Percentiles rank a stretch among this genome's conserved stretches.
Conservation (phyloP, 768 basidiomycete genomes). For the Leccinum incarnatum region DNA sequence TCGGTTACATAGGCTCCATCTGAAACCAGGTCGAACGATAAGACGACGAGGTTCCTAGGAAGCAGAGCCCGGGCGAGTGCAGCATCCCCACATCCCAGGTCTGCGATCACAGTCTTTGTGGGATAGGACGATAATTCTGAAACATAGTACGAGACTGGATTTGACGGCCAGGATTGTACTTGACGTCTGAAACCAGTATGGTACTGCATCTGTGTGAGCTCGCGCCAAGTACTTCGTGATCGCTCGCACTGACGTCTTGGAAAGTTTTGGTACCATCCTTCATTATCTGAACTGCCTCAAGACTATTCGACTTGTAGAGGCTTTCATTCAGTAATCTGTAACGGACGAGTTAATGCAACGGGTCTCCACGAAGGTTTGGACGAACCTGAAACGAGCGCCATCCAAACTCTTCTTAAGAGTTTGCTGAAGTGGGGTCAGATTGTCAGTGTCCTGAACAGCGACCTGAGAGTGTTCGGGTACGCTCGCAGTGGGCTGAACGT, state of each 20-base stretch:
- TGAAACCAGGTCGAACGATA: constrained; percentile 81
- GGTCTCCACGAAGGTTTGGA: neutral
- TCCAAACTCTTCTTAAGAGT: constrained; percentile 76
- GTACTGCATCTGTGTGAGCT: constrained; percentile 56
- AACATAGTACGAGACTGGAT: constrained; percentile 86
- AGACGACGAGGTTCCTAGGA: constrained; percentile 62
- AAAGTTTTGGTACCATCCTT: constrained; percentile 77
- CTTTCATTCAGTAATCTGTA: constrained; percentile 86
- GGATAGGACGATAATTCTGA: constrained; percentile 62
- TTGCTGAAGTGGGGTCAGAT: constrained; percentile 71
- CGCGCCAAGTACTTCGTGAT: neutral
- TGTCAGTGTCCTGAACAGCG: constrained; percentile 14
- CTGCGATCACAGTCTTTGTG: constrained; percentile 71
- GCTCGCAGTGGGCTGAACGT: constrained; percentile 19
- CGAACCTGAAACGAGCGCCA: constrained; percentile 83
- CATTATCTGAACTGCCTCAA: constrained; percentile 77
- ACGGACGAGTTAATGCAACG: constrained; percentile 7
- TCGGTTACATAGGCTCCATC: constrained; percentile 75
- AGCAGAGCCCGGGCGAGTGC: constrained; percentile 73
- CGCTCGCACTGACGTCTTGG: constrained; percentile 59
- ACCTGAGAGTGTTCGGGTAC: constrained; percentile 13
- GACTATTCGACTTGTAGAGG: constrained; percentile 84
- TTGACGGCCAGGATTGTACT: constrained; percentile 90
- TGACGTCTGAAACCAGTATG: constrained; percentile 90
- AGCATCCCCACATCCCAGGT: constrained; percentile 96